Evolutionary conservation across 495 filamentous ascomycete species (phyloP).

Genomic region (Jackrogersella minutella): DNA sequence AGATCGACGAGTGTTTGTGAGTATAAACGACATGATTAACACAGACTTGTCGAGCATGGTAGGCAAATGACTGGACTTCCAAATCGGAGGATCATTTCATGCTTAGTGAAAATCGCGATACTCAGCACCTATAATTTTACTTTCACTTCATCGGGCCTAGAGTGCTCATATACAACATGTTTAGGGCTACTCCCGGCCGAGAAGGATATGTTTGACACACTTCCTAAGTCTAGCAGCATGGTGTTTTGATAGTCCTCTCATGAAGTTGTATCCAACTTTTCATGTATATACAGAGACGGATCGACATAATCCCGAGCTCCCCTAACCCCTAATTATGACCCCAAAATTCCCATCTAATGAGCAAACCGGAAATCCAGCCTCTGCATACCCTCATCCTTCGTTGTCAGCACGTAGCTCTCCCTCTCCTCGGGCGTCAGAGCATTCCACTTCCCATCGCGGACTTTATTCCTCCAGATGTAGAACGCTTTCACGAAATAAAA

Average conservation of each 20-base stretch:
- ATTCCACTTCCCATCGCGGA: constrained; percentile 48
- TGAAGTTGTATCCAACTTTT: neutral
- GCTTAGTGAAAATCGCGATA: neutral
- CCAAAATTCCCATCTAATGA: constrained; percentile 1
- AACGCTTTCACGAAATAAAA: constrained; percentile 51
- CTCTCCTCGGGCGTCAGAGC: constrained; percentile 50
- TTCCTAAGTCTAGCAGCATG: neutral
- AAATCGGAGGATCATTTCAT: neutral
- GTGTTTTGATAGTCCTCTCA: neutral
- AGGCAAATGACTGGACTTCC: neutral
- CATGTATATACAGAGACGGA: neutral
- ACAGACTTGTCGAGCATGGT: neutral
- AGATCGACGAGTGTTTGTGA: neutral
- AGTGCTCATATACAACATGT: neutral
- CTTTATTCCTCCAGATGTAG: constrained; percentile 51
- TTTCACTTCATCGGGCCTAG: neutral
- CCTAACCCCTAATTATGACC: neutral
- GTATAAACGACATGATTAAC: neutral
- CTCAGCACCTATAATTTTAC: neutral
- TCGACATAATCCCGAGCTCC: neutral
- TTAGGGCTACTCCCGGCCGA: neutral
- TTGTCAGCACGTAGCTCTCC: constrained; percentile 40
- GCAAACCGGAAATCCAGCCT: constrained; percentile 34
- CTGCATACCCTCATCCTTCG: constrained; percentile 37
- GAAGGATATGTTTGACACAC: neutral